These are phyloP conservation scores for Stylonectria norvegica DNA, from an alignment of 2,329 filamentous ascomycete species.

Conservation along the genomic window DNA sequence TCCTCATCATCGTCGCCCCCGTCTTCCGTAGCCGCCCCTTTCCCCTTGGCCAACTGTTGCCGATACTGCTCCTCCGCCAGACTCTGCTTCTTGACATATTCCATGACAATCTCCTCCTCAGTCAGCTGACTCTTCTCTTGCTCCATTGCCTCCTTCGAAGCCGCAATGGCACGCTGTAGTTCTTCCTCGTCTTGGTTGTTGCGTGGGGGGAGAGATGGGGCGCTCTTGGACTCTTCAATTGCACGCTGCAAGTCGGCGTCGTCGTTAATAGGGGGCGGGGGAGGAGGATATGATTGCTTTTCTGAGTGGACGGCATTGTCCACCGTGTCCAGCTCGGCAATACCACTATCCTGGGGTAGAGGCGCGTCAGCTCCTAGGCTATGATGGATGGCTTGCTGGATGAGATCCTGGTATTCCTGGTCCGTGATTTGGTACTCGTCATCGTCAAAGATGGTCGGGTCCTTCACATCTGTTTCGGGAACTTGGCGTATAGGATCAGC, in stretches of 20 bases:
- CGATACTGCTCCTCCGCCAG: conserved; percentile 61
- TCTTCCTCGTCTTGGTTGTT: conserved; percentile 29
- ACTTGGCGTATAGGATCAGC: conserved; percentile 23
- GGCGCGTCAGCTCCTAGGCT: conserved; percentile 38
- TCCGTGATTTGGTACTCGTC: conserved; percentile 49
- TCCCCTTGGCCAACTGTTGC: conserved; percentile 32
- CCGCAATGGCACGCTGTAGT: conserved; percentile 40
- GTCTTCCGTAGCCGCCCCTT: conserved; percentile 27
- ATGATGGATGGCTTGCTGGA: conserved; percentile 54
- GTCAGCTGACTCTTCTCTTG: conserved; percentile 43
- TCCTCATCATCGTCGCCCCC: conserved; percentile 51
- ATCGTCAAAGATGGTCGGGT: conserved; percentile 35
- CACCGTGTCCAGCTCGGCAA: conserved; percentile 13
- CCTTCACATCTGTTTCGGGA: conserved; percentile 27
- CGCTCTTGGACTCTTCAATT: conserved; percentile 39
- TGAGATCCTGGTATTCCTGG: conserved; percentile 54
- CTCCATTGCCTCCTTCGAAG: conserved; percentile 38
- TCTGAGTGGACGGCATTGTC: neutral
- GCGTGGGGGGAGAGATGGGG: conserved; percentile 12
- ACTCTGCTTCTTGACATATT: conserved; percentile 74
- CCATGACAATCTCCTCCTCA: conserved; percentile 69
- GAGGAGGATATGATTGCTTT: neutral
- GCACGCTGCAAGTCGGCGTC: conserved; percentile 39
- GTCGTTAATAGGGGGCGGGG: conserved; percentile 18
- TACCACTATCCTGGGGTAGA: conserved; percentile 16